Conservation (phyloP, 139 green algal species). For the Micractinium conductrix region DNA sequence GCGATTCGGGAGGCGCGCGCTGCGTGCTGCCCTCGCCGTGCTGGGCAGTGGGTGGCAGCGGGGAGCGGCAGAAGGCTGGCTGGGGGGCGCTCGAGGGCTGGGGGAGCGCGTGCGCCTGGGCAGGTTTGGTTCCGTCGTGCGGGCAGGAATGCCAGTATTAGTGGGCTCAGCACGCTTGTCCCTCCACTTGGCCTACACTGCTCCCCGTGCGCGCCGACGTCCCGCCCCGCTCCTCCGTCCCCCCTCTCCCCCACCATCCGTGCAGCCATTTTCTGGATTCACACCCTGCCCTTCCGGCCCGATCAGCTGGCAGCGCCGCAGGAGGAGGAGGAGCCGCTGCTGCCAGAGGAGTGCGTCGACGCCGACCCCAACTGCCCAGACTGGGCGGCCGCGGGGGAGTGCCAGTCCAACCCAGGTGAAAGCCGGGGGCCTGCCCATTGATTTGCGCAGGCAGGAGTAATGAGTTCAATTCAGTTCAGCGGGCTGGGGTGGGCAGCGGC, state of each 20-base stretch:
- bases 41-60: too few relatives aligned
- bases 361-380: conserved; percentile 2
- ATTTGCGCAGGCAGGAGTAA: too few relatives aligned
- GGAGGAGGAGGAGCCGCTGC: not conserved
- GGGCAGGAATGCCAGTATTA: too few relatives aligned
- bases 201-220: not conserved
- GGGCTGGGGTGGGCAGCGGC: too few relatives aligned
- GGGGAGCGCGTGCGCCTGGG: not conserved
- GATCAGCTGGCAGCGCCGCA: conserved; percentile 1
- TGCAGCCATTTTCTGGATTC: conserved; percentile 80
- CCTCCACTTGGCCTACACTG: too few relatives aligned
- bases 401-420: conserved; percentile 29
- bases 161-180: not conserved
- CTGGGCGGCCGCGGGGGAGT: conserved; percentile 48
- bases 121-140: not conserved
- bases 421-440: not conserved
- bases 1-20: too few relatives aligned
- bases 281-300: conserved; percentile 55
- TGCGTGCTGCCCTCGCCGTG: too few relatives aligned
- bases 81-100: too few relatives aligned
- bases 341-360: conserved; percentile 45
- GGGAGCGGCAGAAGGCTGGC: too few relatives aligned
- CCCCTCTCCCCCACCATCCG: not conserved
- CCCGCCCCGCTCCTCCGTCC: too few relatives aligned
- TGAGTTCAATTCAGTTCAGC: too few relatives aligned